A percentile compares a stretch with the other conserved stretches of the same genome.
Evolutionary conservation across 2,329 filamentous ascomycete genomes (phyloP).

Genomic region (Monosporascus sp.): DNA sequence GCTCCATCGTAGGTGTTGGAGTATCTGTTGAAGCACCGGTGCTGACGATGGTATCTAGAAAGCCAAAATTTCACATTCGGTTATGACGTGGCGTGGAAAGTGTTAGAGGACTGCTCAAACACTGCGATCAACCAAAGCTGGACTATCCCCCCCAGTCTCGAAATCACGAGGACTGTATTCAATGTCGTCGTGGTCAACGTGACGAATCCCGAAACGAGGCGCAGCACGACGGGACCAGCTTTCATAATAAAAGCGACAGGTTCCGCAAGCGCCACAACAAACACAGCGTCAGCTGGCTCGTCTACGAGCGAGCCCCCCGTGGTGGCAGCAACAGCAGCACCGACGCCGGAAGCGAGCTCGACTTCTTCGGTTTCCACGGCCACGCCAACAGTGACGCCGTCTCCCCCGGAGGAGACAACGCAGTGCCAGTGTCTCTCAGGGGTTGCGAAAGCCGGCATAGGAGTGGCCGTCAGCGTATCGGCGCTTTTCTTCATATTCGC

Average conservation of each 20-base stretch:
- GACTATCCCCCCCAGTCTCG: not conserved
- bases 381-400: not conserved
- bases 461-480: not conserved
- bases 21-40: not conserved
- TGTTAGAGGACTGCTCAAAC: not conserved
- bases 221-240: not conserved
- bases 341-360: not conserved
- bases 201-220: not conserved
- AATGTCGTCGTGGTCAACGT: not conserved
- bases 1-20: no score
- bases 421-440: not conserved
- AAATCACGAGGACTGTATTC: not conserved
- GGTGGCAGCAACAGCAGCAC: not conserved
- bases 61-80: not conserved
- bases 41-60: not conserved
- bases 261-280: not conserved
- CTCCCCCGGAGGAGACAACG: not conserved
- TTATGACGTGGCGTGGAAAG: not conserved
- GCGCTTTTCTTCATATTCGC: not conserved
- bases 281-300: not conserved
- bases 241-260: not conserved
- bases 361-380: not conserved
- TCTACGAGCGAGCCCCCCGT: not conserved
- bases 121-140: not conserved
- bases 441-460: not conserved